Evolutionary conservation across 208 protist genomes (phyloP), one percentile per base, ranked within the genome.

Genomic region (Crithidia brevicula): DNA sequence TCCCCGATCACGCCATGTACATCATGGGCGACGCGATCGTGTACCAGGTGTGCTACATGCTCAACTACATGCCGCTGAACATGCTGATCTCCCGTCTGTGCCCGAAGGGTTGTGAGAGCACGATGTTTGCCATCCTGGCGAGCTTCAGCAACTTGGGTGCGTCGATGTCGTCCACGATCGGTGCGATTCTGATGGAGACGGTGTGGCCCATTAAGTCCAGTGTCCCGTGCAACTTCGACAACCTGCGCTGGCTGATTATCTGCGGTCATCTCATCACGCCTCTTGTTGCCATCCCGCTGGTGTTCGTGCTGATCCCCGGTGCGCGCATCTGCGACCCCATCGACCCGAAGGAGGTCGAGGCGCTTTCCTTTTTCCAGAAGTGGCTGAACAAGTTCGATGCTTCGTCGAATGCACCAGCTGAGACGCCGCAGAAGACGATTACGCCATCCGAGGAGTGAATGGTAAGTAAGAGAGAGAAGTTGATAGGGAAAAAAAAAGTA

Each of bases 71-170:
- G 84, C 86, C 91, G 9, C 59, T 76, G 49, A 78, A 91, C 20
- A 80, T 96, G 27, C 79, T 96, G 33, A 86, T 91, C 54, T 83
- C 88, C 0, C 86, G 88, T 38, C 70, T 96, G 3, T 93, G 88
- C 68, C 88, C 88, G 10, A 76, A 76, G 34, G 87, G 85, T 20
- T 83, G 81, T 46, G 88, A 96, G 73, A 82, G 75, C 49, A 91
- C 84, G 50, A 76, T 93, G 56, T 93, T 84, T 45, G 83, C 91
- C 6, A 64, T 94, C 23, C 74, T 96, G 42, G 91, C 88, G 22
- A 88, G 87, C 23, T 91, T 88, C 58, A 72, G 82, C 42, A 92
- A 94, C 76, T 69, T 96, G 60, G 88, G 87, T 27, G 57, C 54
- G 31, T 72, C 72, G 40, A 79, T 86, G 27, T 68, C 83, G n/a